Percentiles rank a stretch among this genome's conserved stretches.
Evolutionary conservation across 1,284 basidiomycete genomes (phyloP).

Genomic region (Apiotrichum akiyoshidainum): DNA sequence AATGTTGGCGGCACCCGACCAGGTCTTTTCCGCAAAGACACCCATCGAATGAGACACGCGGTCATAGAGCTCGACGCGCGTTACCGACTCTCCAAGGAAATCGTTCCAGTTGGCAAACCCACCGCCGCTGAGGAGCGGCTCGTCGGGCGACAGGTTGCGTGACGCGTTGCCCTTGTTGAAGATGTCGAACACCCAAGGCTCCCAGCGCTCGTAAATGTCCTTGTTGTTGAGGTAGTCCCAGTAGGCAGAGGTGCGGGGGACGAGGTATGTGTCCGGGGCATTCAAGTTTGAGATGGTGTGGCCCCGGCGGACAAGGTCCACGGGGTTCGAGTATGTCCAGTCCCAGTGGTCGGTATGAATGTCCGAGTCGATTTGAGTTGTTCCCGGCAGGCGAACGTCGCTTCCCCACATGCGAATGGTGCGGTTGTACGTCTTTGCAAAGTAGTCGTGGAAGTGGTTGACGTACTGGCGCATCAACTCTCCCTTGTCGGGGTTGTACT

Average conservation of each 20-base stretch:
- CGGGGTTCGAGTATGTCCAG: conserved; percentile 5
- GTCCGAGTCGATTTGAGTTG: background rate
- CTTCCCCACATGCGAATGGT: conserved; percentile 6
- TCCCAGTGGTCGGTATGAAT: conserved; percentile 8
- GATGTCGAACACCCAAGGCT: conserved; percentile 7
- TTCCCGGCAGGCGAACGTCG: conserved; percentile 1
- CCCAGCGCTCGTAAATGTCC: conserved; percentile 5
- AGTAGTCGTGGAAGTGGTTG: conserved; percentile 7
- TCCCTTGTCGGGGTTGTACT: conserved; percentile 4
- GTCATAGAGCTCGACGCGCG: conserved; percentile 7
- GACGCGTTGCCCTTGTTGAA: background rate
- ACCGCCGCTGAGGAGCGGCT: conserved; percentile 4
- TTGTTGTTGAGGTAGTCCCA: conserved; percentile 2
- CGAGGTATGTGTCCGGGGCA: conserved; percentile 2
- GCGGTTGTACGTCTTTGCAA: background rate
- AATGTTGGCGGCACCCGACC: background rate
- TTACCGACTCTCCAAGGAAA: background rate
- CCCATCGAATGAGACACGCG: background rate
- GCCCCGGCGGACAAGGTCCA: conserved; percentile 1
- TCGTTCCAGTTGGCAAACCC: conserved; percentile 8
- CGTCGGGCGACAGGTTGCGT: conserved; percentile 1
- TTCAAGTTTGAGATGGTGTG: conserved; percentile 3
- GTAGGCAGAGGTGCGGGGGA: conserved; percentile 3
- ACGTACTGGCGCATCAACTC: conserved; percentile 3
- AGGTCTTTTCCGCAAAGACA: background rate